These are phyloP conservation scores for Myxozyma vanderwaltii DNA, from an alignment of 805 yeast species.

Conservation along the genomic window DNA sequence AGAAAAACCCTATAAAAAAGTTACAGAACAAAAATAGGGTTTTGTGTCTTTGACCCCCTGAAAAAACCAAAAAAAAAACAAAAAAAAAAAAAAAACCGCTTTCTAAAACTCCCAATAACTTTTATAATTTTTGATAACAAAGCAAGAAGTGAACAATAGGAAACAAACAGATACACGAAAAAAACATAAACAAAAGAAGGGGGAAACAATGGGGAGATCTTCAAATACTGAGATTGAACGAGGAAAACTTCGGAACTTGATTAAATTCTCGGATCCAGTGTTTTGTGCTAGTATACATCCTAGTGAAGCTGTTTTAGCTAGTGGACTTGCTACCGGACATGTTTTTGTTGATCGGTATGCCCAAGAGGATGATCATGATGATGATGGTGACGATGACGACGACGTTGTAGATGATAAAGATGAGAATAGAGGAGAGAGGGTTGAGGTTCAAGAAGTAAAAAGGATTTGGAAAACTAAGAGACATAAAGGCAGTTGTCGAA, in stretches of 20 bases:
- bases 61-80: too few species aligned
- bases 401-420: background rate
- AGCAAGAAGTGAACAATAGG: too few species aligned
- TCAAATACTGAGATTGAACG: too few species aligned
- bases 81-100: too few species aligned
- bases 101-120: too few species aligned
- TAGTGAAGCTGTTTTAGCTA: constrained; percentile 20
- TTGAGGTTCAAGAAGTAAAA: constrained; percentile 28
- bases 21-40: too few species aligned
- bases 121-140: too few species aligned
- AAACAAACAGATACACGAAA: too few species aligned
- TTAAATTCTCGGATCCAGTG: constrained; percentile 14
- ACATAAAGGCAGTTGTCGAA: constrained; percentile 86
- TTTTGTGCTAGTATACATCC: constrained; percentile 28
- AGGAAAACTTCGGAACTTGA: constrained; percentile 3
- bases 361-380: constrained; percentile 21
- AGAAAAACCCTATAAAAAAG: too few species aligned
- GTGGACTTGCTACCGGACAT: constrained; percentile 31
- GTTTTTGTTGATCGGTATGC: constrained; percentile 29
- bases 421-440: background rate
- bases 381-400: background rate
- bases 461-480: constrained; percentile 79
- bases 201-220: background rate
- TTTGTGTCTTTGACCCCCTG: background rate
- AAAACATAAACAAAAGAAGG: background rate